Conservation (phyloP, 78 protist species). For the Dictyostelium purpureum region DNA sequence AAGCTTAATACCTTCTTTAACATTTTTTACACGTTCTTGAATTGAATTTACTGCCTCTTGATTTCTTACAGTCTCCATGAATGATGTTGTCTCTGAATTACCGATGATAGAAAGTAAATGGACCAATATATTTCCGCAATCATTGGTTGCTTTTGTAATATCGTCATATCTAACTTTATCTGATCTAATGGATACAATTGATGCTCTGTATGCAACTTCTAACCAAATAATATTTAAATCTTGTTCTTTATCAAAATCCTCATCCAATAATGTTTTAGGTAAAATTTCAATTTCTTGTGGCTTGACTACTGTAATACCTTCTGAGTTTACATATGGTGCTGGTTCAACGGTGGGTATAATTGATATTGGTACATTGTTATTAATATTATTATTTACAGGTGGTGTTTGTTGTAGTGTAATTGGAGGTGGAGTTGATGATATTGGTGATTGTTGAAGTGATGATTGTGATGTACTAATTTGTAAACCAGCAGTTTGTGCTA, state of each 20-base stretch:
- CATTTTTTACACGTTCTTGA: conserved; percentile 52
- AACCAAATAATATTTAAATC: conserved; percentile 44
- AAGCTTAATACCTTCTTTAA: conserved; percentile 43
- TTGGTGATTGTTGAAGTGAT: neutral
- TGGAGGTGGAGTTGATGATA: neutral
- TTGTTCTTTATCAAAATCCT: conserved; percentile 6
- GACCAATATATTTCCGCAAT: conserved; percentile 48
- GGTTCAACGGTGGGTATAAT: conserved; percentile 29
- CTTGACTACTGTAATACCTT: neutral
- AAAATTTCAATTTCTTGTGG: neutral
- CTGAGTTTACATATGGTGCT: conserved; percentile 8
- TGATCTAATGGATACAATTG: conserved; percentile 21
- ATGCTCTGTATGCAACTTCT: conserved; percentile 42
- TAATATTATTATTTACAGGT: neutral
- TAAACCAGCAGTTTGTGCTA: neutral
- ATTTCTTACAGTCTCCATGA: conserved; percentile 29
- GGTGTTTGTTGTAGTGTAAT: neutral
- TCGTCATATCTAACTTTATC: conserved; percentile 66
- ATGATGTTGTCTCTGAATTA: conserved; percentile 31
- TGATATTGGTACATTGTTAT: neutral
- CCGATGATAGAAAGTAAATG: conserved; percentile 39
- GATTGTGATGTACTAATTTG: neutral
- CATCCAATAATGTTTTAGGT: neutral
- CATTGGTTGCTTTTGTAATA: conserved; percentile 31
- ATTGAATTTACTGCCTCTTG: conserved; percentile 52